Evolutionary conservation across 768 basidiomycete species (phyloP), one percentile per base, ranked within the genome.

Genomic region (Amanita inopinata): DNA sequence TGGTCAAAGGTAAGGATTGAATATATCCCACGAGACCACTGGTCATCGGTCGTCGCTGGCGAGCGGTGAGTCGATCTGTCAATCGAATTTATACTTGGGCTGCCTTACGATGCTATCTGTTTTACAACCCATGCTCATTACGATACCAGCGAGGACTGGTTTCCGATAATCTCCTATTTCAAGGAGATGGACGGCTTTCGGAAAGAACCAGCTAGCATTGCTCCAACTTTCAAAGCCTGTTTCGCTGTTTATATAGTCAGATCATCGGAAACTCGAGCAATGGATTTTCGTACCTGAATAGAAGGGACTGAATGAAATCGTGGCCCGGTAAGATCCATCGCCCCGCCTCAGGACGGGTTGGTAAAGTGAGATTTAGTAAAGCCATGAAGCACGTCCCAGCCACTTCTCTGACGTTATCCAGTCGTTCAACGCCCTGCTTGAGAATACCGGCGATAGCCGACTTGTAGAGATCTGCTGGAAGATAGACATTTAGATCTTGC

Each of bases 351-450:
- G 53, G 53, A 14, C 67, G 58, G 12, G 54, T 51, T 30, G 78
- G 80, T 9, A 64, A 58, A 5, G 67, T 60, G 20, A 73, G 56
- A 17, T 57, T 52, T 35, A 88, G 52, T 20, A 91, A 58, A 45
- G 58, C 58, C 41, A 67, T 33, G 48, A 91, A 66, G 49, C 74
- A 69, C 47, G 68, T 64, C 1, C 89, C 89, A 6, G 88, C 85
- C 38, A 75, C 78, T 45, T 83, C 84, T 33, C 94, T 74, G 37
- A 97, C 87, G 54, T 83, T 90, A 56, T 96, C 92, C 12, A 98
- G 71, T 52, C 90, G 72, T 60, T 97, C 94, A 20, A 87, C 78
- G 3, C 87, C 85, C 55, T 93, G 91, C 62, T 90, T 94, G 44
- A 93, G 66, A 34, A 92, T 73, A 0, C 80, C 79, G 10, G 70